Evolutionary conservation across 371 early-diverging fungal genomes (phyloP).

Genomic region (Umbelopsis sp.): DNA sequence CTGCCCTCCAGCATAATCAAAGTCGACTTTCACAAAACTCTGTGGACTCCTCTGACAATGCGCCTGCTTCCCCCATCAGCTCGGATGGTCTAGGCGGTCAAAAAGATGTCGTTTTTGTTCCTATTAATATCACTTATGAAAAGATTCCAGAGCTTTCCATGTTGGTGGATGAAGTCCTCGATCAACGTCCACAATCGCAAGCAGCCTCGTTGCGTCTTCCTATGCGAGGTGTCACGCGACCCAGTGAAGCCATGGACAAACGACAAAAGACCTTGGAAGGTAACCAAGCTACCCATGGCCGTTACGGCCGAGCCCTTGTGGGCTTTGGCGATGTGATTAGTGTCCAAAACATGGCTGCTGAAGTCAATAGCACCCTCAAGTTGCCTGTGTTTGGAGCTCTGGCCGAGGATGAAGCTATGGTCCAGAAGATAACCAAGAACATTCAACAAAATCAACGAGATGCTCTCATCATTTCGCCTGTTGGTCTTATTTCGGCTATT

Average conservation of each 20-base stretch:
- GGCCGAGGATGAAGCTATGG: constrained; percentile 28
- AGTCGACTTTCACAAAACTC: constrained; percentile 7
- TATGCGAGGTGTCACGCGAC: constrained; percentile 28
- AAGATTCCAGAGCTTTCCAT: constrained; percentile 51
- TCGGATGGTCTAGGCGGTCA: constrained; percentile 17
- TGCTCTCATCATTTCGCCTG: constrained; percentile 44
- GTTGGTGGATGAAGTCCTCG: constrained; percentile 51
- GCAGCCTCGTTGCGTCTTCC: constrained; percentile 1
- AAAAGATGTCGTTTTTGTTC: constrained; percentile 43
- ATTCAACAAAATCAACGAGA: constrained; percentile 44
- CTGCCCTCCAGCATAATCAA: constrained; percentile 41
- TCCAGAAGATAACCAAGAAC: constrained; percentile 33
- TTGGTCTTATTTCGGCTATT: constrained; percentile 41
- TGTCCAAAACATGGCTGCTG: constrained; percentile 43
- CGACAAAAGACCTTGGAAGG: constrained; percentile 34
- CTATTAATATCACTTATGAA: constrained; percentile 53
- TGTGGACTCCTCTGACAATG: constrained; percentile 2
- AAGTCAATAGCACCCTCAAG: constrained; percentile 28
- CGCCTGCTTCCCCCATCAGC: constrained; percentile 3
- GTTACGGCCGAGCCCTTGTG: constrained; percentile 42
- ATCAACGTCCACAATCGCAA: constrained; percentile 39
- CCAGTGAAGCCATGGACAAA: constrained; percentile 51
- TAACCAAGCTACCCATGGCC: constrained; percentile 23
- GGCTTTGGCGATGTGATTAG: constrained; percentile 50
- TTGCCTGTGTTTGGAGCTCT: constrained; percentile 10